Conservation (phyloP, 345 rosid genomes). For the Noccaea bulbosa region DNA sequence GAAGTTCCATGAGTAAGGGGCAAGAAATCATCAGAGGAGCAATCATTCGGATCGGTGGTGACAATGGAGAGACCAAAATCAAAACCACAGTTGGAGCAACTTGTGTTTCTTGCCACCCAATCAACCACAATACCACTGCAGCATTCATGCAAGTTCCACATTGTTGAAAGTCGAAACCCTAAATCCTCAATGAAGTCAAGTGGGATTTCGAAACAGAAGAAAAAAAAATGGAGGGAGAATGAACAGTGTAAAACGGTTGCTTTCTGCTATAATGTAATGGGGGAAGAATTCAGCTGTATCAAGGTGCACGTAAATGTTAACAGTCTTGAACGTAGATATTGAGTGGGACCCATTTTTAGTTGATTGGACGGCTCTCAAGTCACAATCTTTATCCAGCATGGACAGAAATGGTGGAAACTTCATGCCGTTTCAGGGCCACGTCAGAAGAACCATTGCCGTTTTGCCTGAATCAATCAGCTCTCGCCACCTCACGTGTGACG, state of each 20-base stretch:
- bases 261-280: no score
- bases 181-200: background rate
- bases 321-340: no score
- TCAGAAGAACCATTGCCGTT: no score
- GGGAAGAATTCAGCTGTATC: background rate
- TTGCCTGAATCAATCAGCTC: no score
- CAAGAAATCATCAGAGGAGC: background rate
- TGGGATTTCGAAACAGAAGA: background rate
- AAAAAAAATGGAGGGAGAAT: slow-evolving; percentile 10
- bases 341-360: no score
- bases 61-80: no score
- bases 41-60: no score
- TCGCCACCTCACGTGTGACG: no score
- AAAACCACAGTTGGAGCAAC: background rate
- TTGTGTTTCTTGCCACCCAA: background rate
- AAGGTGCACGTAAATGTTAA: background rate
- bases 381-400: no score
- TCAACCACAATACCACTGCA: background rate
- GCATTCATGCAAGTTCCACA: background rate
- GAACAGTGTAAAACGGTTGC: background rate
- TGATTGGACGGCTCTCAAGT: no score
- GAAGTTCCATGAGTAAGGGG: background rate
- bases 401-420: no score
- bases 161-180: background rate
- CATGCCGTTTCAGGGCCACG: no score